Conservation (phyloP, 2,329 filamentous ascomycete species). For the Ophiosphaerella herpotricha region DNA sequence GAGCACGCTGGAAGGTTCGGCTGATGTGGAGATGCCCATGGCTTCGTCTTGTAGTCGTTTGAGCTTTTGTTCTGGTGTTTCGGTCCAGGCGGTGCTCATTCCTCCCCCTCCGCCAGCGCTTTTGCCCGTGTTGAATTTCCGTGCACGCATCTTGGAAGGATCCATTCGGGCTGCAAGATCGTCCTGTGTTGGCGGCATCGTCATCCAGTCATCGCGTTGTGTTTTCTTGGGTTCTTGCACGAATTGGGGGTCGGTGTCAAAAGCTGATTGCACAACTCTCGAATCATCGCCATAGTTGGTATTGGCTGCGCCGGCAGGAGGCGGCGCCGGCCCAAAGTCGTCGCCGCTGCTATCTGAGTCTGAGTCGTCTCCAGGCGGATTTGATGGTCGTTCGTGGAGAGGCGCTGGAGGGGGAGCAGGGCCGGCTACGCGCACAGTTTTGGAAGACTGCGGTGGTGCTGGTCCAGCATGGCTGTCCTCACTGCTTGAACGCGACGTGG, state of each 20-base stretch:
- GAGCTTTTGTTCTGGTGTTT: slow-evolving; percentile 87
- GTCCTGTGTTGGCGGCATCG: slow-evolving; percentile 55
- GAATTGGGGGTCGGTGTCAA: slow-evolving; percentile 40
- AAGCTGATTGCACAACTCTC: slow-evolving; percentile 28
- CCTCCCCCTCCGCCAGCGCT: slow-evolving; percentile 55
- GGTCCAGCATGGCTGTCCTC: slow-evolving; percentile 34
- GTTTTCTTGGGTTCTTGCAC: slow-evolving; percentile 49
- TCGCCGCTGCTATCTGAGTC: slow-evolving; percentile 47
- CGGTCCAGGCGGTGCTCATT: slow-evolving; percentile 77
- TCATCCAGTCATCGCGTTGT: slow-evolving; percentile 74
- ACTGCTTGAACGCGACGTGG: slow-evolving; percentile 29
- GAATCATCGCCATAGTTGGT: slow-evolving; percentile 15
- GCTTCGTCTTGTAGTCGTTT: slow-evolving; percentile 80
- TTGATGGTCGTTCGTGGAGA: slow-evolving; percentile 52
- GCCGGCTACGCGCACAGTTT: slow-evolving; percentile 52
- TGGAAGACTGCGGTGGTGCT: slow-evolving; percentile 51
- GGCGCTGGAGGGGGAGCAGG: slow-evolving; percentile 59
- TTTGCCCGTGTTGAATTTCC: slow-evolving; percentile 79
- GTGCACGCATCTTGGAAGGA: slow-evolving; percentile 79
- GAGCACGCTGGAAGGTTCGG: slow-evolving; percentile 27
- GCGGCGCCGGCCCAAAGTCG: slow-evolving; percentile 54
- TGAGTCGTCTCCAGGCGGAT: slow-evolving; percentile 43
- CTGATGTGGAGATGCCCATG: slow-evolving; percentile 67
- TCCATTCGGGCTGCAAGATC: slow-evolving; percentile 67
- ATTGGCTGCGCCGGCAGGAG: slow-evolving; percentile 32